Percentiles rank a stretch among this genome's conserved stretches.
Evolutionary conservation across 805 yeast species (phyloP).

Genomic region (Barnettozyma pratensis): DNA sequence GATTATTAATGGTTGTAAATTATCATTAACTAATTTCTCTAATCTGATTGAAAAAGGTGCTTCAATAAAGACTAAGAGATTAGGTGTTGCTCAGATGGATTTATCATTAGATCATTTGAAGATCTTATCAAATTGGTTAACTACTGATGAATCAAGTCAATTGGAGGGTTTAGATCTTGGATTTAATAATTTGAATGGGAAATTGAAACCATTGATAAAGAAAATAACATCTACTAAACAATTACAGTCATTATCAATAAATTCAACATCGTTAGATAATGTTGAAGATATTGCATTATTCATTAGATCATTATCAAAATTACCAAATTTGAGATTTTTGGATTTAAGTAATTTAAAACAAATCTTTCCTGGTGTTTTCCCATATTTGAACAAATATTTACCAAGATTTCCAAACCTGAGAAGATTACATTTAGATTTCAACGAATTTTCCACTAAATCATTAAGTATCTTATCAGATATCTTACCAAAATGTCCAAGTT

Average conservation of each 20-base stretch:
- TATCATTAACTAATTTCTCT: conserved; percentile 51
- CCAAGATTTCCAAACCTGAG: conserved; percentile 63
- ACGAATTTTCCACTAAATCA: conserved; percentile 51
- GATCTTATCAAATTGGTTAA: conserved; percentile 55
- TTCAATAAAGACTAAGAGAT: conserved; percentile 43
- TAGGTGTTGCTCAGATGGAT: conserved; percentile 77
- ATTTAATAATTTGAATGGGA: conserved; percentile 58
- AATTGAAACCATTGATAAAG: conserved; percentile 24
- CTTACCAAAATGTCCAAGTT: conserved; percentile 58
- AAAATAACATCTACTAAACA: conserved; percentile 15
- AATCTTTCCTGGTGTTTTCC: conserved; percentile 58
- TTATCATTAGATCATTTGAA: conserved; percentile 54
- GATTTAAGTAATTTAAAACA: conserved; percentile 70
- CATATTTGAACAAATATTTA: conserved; percentile 53
- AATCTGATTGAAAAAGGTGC: conserved; percentile 54
- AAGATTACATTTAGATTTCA: conserved; percentile 68
- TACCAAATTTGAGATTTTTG: conserved; percentile 60
- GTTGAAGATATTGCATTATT: conserved; percentile 45
- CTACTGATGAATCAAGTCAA: conserved; percentile 26
- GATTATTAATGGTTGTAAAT: conserved; percentile 72
- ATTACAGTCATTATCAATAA: conserved; percentile 52
- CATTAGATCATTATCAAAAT: conserved; percentile 44
- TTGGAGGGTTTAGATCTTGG: conserved; percentile 77
- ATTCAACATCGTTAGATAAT: conserved; percentile 54
- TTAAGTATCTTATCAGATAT: conserved; percentile 60